Evolutionary conservation across 1,139 yeast species (phyloP), one percentile per base, ranked within the genome.

Genomic region (Yamadazyma triangularis): DNA sequence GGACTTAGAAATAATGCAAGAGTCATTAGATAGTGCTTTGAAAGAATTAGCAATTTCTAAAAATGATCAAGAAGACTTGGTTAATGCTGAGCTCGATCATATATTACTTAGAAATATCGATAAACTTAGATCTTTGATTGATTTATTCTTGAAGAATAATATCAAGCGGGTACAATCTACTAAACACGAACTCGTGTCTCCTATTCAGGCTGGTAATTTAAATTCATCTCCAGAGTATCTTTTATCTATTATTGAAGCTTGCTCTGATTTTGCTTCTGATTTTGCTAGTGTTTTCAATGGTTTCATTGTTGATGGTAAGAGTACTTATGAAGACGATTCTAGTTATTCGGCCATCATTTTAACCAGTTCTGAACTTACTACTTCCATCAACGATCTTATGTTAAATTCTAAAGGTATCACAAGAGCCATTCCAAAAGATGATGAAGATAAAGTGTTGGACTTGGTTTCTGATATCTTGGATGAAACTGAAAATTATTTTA

Each of bases 141-240:
- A 88, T 54, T 76, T 89, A 8, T 73, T 86, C 35, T 65, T 88
- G 41, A 68, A 64, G 23, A 75, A 85, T 43, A 87, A 85, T 29
- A 75, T 83, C 21, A 79, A 77, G 39, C 68, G 88, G 32, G 69
- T 86, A 30, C 93, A 86, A 54, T 88, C 84, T 41, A 64, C 86
- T 0, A 64, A 82, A 30, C 82, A 75, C 48, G 89, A 81, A 46
- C 64, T 86, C 38, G 79, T 77, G 33, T 80, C 91, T 3, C 83
- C 93, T 14, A 73, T 83, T 73, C 91, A 83, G 53, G 87, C 91
- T 12, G 94, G 94, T 34, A 85, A 85, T 48, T 77, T 79, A 44
- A 79, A 79, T 50, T 70, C 94, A 2, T 75, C 93, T 0, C 87
- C 95, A 2, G 82, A 75, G 45, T 82, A 77, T 48, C 59, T 84